Conservation (phyloP, 129 eudicot genomes). For the Flaveria bidentis region DNA sequence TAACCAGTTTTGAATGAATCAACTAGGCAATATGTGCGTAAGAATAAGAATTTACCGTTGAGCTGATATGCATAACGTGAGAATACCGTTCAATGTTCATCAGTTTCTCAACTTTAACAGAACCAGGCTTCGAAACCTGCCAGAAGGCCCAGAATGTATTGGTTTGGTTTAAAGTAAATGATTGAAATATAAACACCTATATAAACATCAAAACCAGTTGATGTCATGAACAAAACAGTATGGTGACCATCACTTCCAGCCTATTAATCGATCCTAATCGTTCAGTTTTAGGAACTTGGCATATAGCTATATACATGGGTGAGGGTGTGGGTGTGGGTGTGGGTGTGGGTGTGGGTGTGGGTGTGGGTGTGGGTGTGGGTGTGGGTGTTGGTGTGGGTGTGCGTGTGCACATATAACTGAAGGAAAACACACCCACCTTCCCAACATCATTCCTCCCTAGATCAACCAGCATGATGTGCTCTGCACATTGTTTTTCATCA, state of each 20-base stretch:
- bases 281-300: slow-evolving; percentile 4
- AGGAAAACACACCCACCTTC: slow-evolving; percentile 54
- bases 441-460: slow-evolving; percentile 99
- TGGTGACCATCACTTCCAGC: neutral
- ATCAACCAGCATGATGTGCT: slow-evolving; percentile 99
- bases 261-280: neutral
- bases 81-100: slow-evolving; percentile 96
- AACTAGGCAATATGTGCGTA: neutral
- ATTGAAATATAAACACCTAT: neutral
- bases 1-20: neutral
- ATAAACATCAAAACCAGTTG: neutral
- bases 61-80: slow-evolving; percentile 99
- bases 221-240: neutral
- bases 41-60: slow-evolving; percentile 65
- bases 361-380: too few species aligned
- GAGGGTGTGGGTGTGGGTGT: too few species aligned
- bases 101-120: slow-evolving; percentile 90
- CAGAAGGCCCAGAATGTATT: slow-evolving; percentile 26
- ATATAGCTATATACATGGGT: neutral
- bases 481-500: slow-evolving; percentile 96
- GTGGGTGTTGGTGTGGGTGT: too few species aligned
- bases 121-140: slow-evolving; percentile 94
- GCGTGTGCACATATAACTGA: slow-evolving; percentile 11
- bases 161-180: slow-evolving; percentile 15
- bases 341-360: neutral